Percentiles rank a stretch among this genome's conserved stretches.
Evolutionary conservation across 1,284 basidiomycete species (phyloP).

Genomic region (Gomphus sp.): DNA sequence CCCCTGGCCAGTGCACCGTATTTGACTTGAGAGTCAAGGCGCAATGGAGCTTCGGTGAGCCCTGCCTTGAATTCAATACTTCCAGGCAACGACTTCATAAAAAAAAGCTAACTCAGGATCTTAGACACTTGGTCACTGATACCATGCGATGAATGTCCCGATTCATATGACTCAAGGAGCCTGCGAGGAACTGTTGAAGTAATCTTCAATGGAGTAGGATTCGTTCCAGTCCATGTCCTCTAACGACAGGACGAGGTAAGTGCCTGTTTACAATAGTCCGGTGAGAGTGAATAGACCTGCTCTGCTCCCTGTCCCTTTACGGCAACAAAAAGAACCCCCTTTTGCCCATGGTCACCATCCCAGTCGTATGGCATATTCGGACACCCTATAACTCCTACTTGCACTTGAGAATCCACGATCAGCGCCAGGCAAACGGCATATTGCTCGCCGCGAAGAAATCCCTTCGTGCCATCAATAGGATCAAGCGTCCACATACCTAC

Average conservation of each 20-base stretch:
- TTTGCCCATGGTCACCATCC: constrained; percentile 22
- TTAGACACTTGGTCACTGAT: constrained; percentile 73
- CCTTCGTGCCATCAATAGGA: constrained; percentile 90
- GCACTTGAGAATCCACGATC: constrained; percentile 76
- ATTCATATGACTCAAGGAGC: constrained; percentile 89
- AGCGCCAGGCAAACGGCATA: constrained; percentile 95
- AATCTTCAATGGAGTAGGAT: constrained; percentile 38
- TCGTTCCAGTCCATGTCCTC: constrained; percentile 34
- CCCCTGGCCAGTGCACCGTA: constrained; percentile 85
- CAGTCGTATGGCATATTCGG: constrained; percentile 76
- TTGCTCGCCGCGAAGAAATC: constrained; percentile 93
- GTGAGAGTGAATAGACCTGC: constrained; percentile 37
- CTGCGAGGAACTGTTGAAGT: constrained; percentile 33
- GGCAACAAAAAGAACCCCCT: constrained; percentile 80
- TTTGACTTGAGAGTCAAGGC: constrained; percentile 98
- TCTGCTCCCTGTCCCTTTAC: constrained; percentile 75
- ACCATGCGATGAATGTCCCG: constrained; percentile 82
- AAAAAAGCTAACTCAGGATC: constrained; percentile 34
- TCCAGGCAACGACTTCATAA: not conserved
- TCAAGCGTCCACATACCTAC: constrained; percentile 86
- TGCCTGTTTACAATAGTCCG: constrained; percentile 17
- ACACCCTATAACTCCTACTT: constrained; percentile 91
- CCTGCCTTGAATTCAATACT: constrained; percentile 14
- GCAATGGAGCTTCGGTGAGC: constrained; percentile 58
- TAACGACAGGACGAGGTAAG: constrained; percentile 14